Percentiles rank a stretch among this genome's conserved stretches.
Conservation (phyloP, 163 green algal species). For the Scenedesmus sp. region DNA sequence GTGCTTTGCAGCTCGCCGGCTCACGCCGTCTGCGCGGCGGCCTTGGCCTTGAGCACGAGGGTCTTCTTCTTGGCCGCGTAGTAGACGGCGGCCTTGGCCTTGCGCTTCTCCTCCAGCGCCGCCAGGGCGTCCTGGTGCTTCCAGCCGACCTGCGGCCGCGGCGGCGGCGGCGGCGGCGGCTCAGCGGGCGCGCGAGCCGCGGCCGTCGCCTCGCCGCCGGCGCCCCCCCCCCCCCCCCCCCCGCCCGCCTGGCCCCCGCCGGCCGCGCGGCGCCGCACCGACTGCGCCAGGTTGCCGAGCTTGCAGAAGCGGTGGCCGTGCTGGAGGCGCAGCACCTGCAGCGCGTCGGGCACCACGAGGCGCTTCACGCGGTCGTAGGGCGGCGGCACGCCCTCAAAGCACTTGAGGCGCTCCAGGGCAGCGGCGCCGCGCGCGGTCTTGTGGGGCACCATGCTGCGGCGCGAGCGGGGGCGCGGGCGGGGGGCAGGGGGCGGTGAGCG, state of each 20-base stretch:
- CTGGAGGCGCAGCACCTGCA: conserved; percentile 89
- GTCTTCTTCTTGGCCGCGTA: conserved; percentile 93
- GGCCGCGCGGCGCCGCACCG: conserved; percentile 48
- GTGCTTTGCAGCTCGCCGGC: background rate
- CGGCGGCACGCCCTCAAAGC: conserved; percentile 95
- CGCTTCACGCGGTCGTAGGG: conserved; percentile 97
- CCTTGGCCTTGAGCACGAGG: conserved; percentile 33
- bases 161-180: background rate
- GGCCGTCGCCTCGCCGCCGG: background rate
- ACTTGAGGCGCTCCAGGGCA: conserved; percentile 96
- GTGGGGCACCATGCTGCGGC: conserved; percentile 96
- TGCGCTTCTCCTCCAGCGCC: conserved; percentile 94
- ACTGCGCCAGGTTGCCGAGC: conserved; percentile 76
- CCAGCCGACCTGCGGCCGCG: conserved; percentile 89
- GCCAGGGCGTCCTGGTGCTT: conserved; percentile 92
- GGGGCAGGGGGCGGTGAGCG: background rate
- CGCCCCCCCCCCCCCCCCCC: background rate
- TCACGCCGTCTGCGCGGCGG: conserved; percentile 37
- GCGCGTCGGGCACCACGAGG: conserved; percentile 93
- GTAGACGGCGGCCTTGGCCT: conserved; percentile 85
- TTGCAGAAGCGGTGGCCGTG: conserved; percentile 83
- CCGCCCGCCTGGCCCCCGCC: background rate
- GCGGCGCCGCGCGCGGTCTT: conserved; percentile 94
- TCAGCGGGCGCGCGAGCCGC: background rate
- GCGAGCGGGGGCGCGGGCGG: background rate